Percentiles rank a stretch among this genome's conserved stretches.
Conservation (phyloP, 768 basidiomycete species). For the Inosperma sp. region DNA sequence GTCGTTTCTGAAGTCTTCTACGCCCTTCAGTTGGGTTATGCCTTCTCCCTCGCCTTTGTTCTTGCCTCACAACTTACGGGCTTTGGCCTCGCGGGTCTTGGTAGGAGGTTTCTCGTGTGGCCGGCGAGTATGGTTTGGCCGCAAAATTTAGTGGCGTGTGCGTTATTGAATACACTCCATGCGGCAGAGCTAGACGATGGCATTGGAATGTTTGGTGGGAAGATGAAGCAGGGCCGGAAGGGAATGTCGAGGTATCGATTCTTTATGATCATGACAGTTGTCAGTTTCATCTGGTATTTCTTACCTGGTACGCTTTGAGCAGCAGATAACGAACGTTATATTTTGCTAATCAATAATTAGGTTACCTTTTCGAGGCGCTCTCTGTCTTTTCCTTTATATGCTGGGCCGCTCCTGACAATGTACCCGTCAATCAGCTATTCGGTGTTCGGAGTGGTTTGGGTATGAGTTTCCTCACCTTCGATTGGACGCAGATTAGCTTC, state of each 20-base stretch:
- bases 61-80: constrained; percentile 93
- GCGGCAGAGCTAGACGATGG: constrained; percentile 7
- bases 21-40: constrained; percentile 57
- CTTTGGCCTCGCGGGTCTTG: constrained; percentile 88
- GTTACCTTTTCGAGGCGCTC: constrained; percentile 10
- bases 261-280: constrained; percentile 8
- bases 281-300: constrained; percentile 10
- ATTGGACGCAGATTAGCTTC: constrained; percentile 12
- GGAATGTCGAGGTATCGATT: constrained; percentile 10
- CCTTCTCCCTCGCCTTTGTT: constrained; percentile 78
- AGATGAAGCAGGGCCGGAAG: background rate
- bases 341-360: background rate
- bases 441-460: constrained; percentile 10
- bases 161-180: constrained; percentile 11
- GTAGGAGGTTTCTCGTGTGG: constrained; percentile 89
- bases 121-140: constrained; percentile 75
- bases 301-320: constrained; percentile 5
- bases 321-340: background rate
- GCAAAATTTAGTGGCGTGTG: constrained; percentile 8
- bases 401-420: constrained; percentile 10
- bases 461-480: constrained; percentile 13
- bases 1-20: constrained; percentile 83
- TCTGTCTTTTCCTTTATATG: constrained; percentile 12
- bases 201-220: constrained; percentile 1
- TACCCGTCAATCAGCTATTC: constrained; percentile 12